A percentile compares a stretch with the other conserved stretches of the same genome.
Evolutionary conservation across 129 eudicot species (phyloP).

Genomic region (Tanacetum coccineum): DNA sequence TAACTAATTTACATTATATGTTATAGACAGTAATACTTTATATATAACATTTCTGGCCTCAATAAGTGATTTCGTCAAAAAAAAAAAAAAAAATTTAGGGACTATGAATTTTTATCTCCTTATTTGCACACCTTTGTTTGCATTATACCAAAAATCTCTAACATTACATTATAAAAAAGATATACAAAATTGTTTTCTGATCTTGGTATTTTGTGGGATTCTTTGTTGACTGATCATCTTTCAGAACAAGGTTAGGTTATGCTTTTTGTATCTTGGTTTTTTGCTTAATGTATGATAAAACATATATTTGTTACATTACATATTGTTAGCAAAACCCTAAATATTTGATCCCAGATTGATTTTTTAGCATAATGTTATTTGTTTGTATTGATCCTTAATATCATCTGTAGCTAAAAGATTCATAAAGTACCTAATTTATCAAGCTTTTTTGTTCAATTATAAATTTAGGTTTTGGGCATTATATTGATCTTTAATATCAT

Average conservation of each 20-base stretch:
- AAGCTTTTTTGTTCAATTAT: background rate
- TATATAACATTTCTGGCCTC: too few relatives aligned
- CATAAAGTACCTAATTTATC: background rate
- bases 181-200: conserved; percentile 1
- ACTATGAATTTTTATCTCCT: background rate
- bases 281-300: background rate
- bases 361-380: too few relatives aligned
- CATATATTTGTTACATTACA: background rate
- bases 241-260: conserved; percentile 23
- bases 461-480: background rate
- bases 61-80: too few relatives aligned
- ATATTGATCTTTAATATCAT: conserved; percentile 15
- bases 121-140: background rate
- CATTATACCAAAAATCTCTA: background rate
- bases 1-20: too few relatives aligned
- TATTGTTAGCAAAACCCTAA: too few relatives aligned
- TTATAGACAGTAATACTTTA: too few relatives aligned
- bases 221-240: conserved; percentile 24
- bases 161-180: too few relatives aligned
- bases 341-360: too few relatives aligned
- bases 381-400: background rate
- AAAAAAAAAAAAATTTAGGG: too few relatives aligned
- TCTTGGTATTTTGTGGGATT: background rate
- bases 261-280: background rate
- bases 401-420: background rate